phyloP scores from a whole-genome alignment of 176 grass and related monocot species.

The Juncus effusus region DNA sequence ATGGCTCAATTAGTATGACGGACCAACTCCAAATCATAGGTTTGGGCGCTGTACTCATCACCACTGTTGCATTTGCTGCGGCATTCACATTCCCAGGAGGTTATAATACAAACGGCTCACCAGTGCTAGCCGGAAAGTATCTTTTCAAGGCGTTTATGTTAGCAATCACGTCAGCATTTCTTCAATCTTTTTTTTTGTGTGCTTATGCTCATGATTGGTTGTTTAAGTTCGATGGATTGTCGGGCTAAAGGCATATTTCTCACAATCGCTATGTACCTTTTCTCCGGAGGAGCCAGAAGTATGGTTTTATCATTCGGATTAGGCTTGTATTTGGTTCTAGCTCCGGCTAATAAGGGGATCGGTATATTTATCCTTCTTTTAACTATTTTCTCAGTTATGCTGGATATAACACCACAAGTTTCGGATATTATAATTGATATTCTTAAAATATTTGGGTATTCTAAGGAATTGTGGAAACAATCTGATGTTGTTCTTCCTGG shows the following conservation, averaged over 20 bases:
- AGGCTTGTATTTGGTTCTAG: not conserved
- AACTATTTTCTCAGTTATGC: too few relatives aligned
- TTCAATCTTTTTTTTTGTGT: not conserved
- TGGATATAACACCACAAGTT: too few relatives aligned
- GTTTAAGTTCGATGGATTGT: too few relatives aligned
- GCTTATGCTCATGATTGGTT: too few relatives aligned
- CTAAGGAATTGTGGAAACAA: too few relatives aligned
- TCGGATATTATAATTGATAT: too few relatives aligned
- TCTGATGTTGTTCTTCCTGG: too few relatives aligned
- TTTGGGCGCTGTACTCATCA: not conserved
- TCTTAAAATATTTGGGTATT: too few relatives aligned
- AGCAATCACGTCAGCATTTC: not conserved
- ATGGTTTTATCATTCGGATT: not conserved
- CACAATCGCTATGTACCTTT: not conserved
- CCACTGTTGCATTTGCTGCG: conserved; percentile 1
- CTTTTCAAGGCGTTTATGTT: conserved; percentile 1
- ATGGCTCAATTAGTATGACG: not conserved
- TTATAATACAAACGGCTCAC: not conserved
- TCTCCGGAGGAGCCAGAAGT: not conserved
- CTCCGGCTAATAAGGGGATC: not conserved
- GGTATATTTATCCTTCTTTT: not conserved
- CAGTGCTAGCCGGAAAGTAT: not conserved
- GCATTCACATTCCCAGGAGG: conserved; percentile 6
- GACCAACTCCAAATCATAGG: not conserved
- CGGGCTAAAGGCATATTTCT: too few relatives aligned